Base-by-base conservation (phyloP, 1,139 yeast genomes). In the Yamadazyma diospyri region DNA sequence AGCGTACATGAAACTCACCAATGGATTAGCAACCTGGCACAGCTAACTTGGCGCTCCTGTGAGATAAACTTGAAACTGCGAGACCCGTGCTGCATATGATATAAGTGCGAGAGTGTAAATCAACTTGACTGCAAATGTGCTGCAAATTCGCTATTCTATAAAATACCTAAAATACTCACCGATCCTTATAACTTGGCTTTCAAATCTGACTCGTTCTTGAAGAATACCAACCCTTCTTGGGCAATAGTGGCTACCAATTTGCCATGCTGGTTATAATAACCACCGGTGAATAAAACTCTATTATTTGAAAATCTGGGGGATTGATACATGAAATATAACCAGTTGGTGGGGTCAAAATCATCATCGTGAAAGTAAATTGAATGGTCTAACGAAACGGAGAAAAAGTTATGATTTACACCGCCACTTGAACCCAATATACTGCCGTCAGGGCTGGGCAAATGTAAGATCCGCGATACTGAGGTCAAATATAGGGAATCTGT, bases 351-450 rank as follows among this genome's bases (percentile, higher is more conserved):
- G 39, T 67, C 68, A 34, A 66, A 66, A 28, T 56, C 58, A 30
- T 58, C 69, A 37, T 67, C 72, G 40, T 68, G 74, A 45, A 63
- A 63, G 39, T 55, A 64, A 6, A 68, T 52, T 6, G 65, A 46
- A 39, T 68, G 74, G 47, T 68, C 74, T 34, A 68, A 53, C 6
- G 70, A 63, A 4, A 67, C 65, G 4, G 64, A 58, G 40, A 67
- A 64, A 32, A 59, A 64, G 39, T 51, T 50, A 10, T 41, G 34
- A 24, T 47, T 49, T 23, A 34, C 25, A 38, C 53, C 46, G 39
- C 57, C 51, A 36, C 41, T 45, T 16, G 39, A 32, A 21, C 50
- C 53, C 13, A 45, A 32, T 8, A 46, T 37, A 15, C 43, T 24
- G 5, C 47, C 47, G 21, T 50, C 33, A 2, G 50, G 45, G 3